A percentile compares a stretch with the other conserved stretches of the same genome.
These are phyloP conservation scores for Paspalum notatum DNA, from an alignment of 176 grass and related monocot species.

Conservation along the genomic window DNA sequence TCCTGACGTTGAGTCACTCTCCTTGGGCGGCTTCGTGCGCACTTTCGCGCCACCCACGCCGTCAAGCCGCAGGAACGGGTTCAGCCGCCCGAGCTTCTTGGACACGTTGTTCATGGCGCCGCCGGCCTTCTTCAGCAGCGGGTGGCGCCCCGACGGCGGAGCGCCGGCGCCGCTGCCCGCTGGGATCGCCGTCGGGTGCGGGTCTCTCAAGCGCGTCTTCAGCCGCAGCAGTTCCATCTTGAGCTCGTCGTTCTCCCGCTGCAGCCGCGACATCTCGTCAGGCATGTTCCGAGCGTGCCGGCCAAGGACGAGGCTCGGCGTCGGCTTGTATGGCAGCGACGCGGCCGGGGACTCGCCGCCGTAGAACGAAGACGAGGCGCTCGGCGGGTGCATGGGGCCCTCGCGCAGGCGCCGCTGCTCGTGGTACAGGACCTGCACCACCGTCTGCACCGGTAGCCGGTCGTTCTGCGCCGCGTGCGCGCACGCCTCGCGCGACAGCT, in stretches of 20 bases:
- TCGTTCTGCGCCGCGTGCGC: conserved; percentile 96
- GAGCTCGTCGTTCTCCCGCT: conserved; percentile 91
- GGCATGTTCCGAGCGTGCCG: conserved; percentile 32
- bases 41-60: conserved; percentile 38
- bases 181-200: background rate
- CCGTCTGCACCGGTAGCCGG: conserved; percentile 76
- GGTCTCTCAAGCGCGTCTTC: conserved; percentile 60
- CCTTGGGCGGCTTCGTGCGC: conserved; percentile 57
- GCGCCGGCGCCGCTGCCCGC: background rate
- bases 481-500: conserved; percentile 85
- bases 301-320: conserved; percentile 38
- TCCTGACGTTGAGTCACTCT: too few relatives aligned
- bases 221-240: conserved; percentile 70
- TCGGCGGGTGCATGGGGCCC: conserved; percentile 21
- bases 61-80: conserved; percentile 64
- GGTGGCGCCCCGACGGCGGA: conserved; percentile 42
- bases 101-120: conserved; percentile 62
- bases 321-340: conserved; percentile 39
- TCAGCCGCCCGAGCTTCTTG: conserved; percentile 78
- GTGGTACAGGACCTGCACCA: conserved; percentile 84
- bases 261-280: conserved; percentile 71
- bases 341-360: conserved; percentile 59
- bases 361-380: conserved; percentile 32
- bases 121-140: conserved; percentile 59
- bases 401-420: conserved; percentile 83